phyloP scores from a whole-genome alignment of 148 eudicot species.

The Cornus controversa region DNA sequence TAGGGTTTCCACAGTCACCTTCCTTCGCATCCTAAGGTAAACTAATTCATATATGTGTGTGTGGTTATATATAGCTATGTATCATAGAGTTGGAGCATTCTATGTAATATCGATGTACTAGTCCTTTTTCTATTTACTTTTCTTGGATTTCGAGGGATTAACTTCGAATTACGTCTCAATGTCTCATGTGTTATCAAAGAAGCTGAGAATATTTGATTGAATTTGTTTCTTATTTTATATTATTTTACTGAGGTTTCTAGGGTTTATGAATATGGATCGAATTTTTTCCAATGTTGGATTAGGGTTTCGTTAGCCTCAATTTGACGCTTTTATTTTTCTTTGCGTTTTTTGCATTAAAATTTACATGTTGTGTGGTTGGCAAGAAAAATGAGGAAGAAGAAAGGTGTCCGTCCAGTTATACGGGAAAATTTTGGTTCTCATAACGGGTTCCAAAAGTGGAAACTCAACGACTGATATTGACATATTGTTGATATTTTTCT shows the following conservation, averaged over 20 bases:
- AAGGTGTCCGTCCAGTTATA: background rate
- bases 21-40: conserved; percentile 9
- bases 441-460: background rate
- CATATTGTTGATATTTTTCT: background rate
- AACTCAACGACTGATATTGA: background rate
- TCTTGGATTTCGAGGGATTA: background rate
- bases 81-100: background rate
- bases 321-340: background rate
- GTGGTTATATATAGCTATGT: background rate
- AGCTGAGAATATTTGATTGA: background rate
- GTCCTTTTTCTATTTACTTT: background rate
- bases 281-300: too few species aligned
- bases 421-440: background rate
- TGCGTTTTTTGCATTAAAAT: background rate
- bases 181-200: background rate
- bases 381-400: too few species aligned
- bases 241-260: too few species aligned
- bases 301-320: background rate
- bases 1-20: background rate
- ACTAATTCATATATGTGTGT: background rate
- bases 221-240: too few species aligned
- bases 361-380: background rate
- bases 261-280: background rate
- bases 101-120: background rate
- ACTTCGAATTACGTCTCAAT: background rate